These are phyloP conservation scores for Paracorniculantispora psalliotae DNA, from an alignment of 2,329 filamentous ascomycete species.

Conservation along the genomic window DNA sequence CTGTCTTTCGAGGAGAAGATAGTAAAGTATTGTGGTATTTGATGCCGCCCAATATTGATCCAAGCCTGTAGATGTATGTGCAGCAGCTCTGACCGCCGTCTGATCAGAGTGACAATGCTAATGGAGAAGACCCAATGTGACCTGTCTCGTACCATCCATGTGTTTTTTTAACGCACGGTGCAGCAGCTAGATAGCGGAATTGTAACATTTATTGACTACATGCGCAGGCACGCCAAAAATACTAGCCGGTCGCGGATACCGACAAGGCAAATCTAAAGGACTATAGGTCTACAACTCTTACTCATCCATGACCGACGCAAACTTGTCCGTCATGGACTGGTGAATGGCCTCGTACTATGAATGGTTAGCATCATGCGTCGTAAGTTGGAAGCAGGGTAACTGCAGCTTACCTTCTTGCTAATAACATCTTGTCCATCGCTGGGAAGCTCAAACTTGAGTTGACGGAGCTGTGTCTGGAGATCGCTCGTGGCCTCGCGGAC, in stretches of 20 bases:
- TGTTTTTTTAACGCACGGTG: no score
- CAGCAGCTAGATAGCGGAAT: no score
- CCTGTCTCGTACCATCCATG: no score
- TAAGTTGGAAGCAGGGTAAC: not conserved
- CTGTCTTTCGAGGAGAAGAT: no score
- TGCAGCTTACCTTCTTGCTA: conserved; percentile 67
- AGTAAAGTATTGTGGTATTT: no score
- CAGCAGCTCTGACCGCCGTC: no score
- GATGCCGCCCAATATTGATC: no score
- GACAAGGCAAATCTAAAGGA: conserved; percentile 24
- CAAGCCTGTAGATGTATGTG: no score
- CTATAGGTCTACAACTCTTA: conserved; percentile 41
- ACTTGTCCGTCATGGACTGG: conserved; percentile 93
- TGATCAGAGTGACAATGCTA: no score
- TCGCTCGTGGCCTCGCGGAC: conserved; percentile 86
- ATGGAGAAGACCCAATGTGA: no score
- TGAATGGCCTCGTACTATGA: conserved; percentile 82
- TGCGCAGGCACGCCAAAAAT: conserved; percentile 9
- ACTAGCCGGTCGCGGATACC: conserved; percentile 4
- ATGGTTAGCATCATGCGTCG: conserved; percentile 32
- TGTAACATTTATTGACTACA: conserved; percentile 13
- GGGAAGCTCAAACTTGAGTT: conserved; percentile 96
- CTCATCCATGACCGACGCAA: conserved; percentile 92
- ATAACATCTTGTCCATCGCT: conserved; percentile 76
- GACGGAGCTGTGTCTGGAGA: conserved; percentile 77